Percentiles rank a stretch among this genome's conserved stretches.
These are phyloP conservation scores for Hypoxylon sp. DNA, from an alignment of 2,329 filamentous ascomycete genomes.

Conservation along the genomic window DNA sequence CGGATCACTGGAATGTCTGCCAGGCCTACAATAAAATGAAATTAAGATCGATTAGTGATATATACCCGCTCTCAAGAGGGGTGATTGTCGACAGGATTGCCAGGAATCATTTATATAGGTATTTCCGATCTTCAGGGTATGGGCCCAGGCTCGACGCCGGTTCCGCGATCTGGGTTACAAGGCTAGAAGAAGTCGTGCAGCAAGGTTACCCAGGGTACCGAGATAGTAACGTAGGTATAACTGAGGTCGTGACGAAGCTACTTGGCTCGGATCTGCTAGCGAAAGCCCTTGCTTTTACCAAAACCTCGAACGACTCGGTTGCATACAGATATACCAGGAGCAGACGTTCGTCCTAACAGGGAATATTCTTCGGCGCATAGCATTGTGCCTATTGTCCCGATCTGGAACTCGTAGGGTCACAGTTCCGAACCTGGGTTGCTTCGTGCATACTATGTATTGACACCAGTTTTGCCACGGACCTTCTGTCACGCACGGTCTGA, in stretches of 20 bases:
- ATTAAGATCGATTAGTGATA: constrained; percentile 18
- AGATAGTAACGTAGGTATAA: constrained; percentile 2
- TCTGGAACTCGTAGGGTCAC: constrained; percentile 9
- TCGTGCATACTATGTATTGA: too few species aligned
- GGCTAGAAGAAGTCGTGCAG: not conserved
- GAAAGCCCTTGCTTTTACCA: not conserved
- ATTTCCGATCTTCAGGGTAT: constrained; percentile 1
- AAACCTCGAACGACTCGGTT: constrained; percentile 4
- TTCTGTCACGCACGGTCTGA: not conserved
- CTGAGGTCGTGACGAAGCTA: constrained; percentile 2
- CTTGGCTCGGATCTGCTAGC: not conserved
- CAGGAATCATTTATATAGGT: constrained; percentile 23
- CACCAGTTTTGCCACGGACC: not conserved
- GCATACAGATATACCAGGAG: constrained; percentile 1
- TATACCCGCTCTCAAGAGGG: constrained; percentile 18
- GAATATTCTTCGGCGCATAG: constrained; percentile 14
- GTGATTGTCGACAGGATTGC: constrained; percentile 27
- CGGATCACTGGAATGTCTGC: constrained; percentile 17
- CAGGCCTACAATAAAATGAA: constrained; percentile 18
- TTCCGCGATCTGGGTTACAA: constrained; percentile 11
- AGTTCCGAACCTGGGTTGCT: constrained; percentile 3
- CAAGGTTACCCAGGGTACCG: constrained; percentile 8
- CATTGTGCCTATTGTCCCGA: constrained; percentile 20
- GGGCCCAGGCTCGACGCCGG: too few species aligned
- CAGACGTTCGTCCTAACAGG: constrained; percentile 4